Percentiles rank a stretch among this genome's conserved stretches.
Conservation (phyloP, 768 basidiomycete genomes). For the Amanita muscaria region DNA sequence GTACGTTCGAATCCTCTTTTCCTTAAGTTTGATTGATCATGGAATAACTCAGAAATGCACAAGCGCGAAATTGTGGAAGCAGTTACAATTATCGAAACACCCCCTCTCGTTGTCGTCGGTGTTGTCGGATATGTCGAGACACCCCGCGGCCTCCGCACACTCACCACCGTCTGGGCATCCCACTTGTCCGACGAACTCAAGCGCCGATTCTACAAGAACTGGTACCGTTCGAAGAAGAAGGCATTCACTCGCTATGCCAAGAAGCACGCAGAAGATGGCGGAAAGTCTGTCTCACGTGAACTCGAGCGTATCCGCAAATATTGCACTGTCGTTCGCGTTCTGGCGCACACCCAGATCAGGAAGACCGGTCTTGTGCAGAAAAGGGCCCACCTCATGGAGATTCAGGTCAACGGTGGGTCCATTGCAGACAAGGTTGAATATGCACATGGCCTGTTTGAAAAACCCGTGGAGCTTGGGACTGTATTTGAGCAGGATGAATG, state of each 20-base stretch:
- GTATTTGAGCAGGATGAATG: slow-evolving; percentile 97
- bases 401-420: slow-evolving; percentile 97
- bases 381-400: slow-evolving; percentile 99
- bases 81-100: slow-evolving; percentile 92
- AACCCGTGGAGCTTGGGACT: slow-evolving; percentile 75
- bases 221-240: slow-evolving; percentile 99
- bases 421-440: slow-evolving; percentile 97
- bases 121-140: slow-evolving; percentile 99
- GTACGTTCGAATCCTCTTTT: slow-evolving; percentile 43
- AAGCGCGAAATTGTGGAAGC: slow-evolving; percentile 99
- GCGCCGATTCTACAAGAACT: slow-evolving; percentile 99
- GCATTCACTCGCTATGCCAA: slow-evolving; percentile 99
- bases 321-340: slow-evolving; percentile 98
- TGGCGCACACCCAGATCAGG: slow-evolving; percentile 97
- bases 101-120: slow-evolving; percentile 93
- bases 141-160: slow-evolving; percentile 95
- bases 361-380: slow-evolving; percentile 97
- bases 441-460: slow-evolving; percentile 91
- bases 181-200: slow-evolving; percentile 97
- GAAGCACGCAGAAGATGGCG: slow-evolving; percentile 94
- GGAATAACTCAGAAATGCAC: slow-evolving; percentile 80
- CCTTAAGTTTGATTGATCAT: neutral
- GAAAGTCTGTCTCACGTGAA: slow-evolving; percentile 88
- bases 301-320: slow-evolving; percentile 99
- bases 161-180: slow-evolving; percentile 98